A percentile compares a stretch with the other conserved stretches of the same genome.
These are phyloP conservation scores for Melampsora americana DNA, from an alignment of 1,284 basidiomycete genomes.

Conservation along the genomic window DNA sequence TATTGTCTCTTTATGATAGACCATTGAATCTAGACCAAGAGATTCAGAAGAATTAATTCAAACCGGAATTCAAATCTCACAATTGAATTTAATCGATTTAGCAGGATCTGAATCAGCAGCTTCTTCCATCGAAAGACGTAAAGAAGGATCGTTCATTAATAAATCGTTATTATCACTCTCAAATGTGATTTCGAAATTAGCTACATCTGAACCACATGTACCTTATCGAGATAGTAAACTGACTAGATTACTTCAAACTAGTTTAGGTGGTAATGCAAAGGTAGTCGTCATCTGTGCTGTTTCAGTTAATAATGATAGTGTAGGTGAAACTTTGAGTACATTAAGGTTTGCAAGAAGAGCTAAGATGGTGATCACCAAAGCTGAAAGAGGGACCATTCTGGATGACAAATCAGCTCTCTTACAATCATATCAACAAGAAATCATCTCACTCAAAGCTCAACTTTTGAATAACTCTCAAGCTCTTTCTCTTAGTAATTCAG, in stretches of 20 bases:
- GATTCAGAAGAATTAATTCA: slow-evolving; percentile 51
- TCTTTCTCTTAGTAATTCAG: slow-evolving; percentile 25
- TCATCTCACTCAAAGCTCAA: slow-evolving; percentile 55
- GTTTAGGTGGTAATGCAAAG: slow-evolving; percentile 85
- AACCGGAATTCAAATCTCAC: slow-evolving; percentile 45
- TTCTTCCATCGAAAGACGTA: slow-evolving; percentile 82
- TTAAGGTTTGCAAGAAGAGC: slow-evolving; percentile 59
- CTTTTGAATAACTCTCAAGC: slow-evolving; percentile 46
- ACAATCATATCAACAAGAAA: slow-evolving; percentile 57
- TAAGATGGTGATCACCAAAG: slow-evolving; percentile 61
- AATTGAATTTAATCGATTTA: slow-evolving; percentile 82
- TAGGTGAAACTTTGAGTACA: slow-evolving; percentile 60
- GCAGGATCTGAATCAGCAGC: slow-evolving; percentile 95
- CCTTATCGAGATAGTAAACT: slow-evolving; percentile 92
- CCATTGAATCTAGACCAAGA: slow-evolving; percentile 70
- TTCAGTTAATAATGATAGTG: slow-evolving; percentile 57
- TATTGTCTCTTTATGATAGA: slow-evolving; percentile 8
- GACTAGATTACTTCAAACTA: slow-evolving; percentile 91
- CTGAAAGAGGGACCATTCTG: slow-evolving; percentile 57
- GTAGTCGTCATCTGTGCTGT: slow-evolving; percentile 96
- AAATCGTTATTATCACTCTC: slow-evolving; percentile 37
- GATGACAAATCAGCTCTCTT: slow-evolving; percentile 55
- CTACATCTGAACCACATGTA: slow-evolving; percentile 63
- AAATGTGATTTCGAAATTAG: slow-evolving; percentile 62
- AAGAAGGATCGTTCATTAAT: slow-evolving; percentile 91